Percentiles rank a stretch among this genome's conserved stretches.
Evolutionary conservation across 768 basidiomycete genomes (phyloP).

Genomic region (Galerina marginata): DNA sequence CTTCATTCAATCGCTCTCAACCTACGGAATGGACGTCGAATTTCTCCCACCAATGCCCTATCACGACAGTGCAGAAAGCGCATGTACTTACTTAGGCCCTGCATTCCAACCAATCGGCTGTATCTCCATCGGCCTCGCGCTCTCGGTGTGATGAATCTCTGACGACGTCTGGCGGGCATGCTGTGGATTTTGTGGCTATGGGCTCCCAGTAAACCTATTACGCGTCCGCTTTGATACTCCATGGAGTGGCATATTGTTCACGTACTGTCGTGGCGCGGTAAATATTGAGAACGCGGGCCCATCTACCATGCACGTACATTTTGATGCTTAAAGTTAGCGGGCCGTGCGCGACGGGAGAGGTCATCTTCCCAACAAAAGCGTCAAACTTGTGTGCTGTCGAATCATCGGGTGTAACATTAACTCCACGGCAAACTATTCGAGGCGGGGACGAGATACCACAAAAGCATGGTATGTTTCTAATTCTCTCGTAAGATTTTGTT

Average conservation of each 20-base stretch:
- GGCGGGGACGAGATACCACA: background rate
- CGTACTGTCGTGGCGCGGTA: background rate
- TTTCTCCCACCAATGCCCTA: too few relatives aligned
- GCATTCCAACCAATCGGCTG: background rate
- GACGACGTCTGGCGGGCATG: background rate
- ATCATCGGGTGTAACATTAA: background rate
- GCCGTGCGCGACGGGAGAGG: background rate
- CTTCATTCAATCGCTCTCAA: too few relatives aligned
- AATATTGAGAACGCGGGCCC: too few relatives aligned
- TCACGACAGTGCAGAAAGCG: too few relatives aligned
- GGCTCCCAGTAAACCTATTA: background rate
- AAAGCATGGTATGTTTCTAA: background rate
- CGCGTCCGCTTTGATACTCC: background rate
- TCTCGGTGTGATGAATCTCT: constrained; percentile 2
- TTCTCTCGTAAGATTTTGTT: background rate
- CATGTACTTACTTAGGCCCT: background rate
- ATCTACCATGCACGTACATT: too few relatives aligned
- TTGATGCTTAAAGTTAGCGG: background rate
- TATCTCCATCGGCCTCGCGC: constrained; percentile 4
- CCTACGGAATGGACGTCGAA: too few relatives aligned
- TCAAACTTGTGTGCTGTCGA: background rate
- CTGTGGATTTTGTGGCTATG: background rate
- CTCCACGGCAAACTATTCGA: background rate
- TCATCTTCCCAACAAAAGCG: background rate
- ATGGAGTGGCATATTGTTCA: background rate